Evolutionary conservation across 495 filamentous ascomycete genomes (phyloP).

Genomic region (Neurospora tetrasperma): DNA sequence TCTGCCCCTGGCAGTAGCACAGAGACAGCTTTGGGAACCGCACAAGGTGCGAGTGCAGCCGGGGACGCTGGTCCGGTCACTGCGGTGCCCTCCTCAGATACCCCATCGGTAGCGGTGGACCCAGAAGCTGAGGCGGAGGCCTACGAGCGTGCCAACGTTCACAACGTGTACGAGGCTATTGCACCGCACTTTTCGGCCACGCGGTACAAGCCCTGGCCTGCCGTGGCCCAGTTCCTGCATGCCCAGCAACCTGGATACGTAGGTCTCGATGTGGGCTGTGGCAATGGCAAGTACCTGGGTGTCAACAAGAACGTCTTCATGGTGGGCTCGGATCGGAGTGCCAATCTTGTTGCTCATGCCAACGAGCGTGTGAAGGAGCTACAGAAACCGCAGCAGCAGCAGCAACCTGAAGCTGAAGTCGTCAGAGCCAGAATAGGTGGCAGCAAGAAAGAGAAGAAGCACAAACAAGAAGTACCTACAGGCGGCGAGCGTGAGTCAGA

Average conservation of each 20-base stretch:
- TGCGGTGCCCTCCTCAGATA: slow-evolving; percentile 5
- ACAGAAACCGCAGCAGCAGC: slow-evolving; percentile 5
- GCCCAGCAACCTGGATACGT: slow-evolving; percentile 60
- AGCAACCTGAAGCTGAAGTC: neutral
- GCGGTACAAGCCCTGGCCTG: slow-evolving; percentile 95
- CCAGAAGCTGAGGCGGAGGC: slow-evolving; percentile 24
- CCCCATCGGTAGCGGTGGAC: slow-evolving; percentile 8
- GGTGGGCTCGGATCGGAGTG: slow-evolving; percentile 78
- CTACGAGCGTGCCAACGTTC: slow-evolving; percentile 83
- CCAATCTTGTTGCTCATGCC: slow-evolving; percentile 67
- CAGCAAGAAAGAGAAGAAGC: slow-evolving; percentile 4
- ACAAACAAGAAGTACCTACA: neutral
- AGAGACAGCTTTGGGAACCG: neutral
- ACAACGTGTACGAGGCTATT: slow-evolving; percentile 89
- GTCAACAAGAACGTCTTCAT: slow-evolving; percentile 75
- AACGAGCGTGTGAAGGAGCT: slow-evolving; percentile 47
- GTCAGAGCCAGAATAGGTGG: neutral
- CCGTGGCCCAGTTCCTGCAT: slow-evolving; percentile 70
- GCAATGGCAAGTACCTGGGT: slow-evolving; percentile 89
- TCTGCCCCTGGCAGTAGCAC: neutral
- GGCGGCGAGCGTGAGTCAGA: neutral
- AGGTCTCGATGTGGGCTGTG: slow-evolving; percentile 86
- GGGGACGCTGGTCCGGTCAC: neutral
- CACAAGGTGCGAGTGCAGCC: neutral
- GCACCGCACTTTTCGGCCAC: slow-evolving; percentile 91